A percentile compares a stretch with the other conserved stretches of the same genome.
Evolutionary conservation across 305 asterid species (phyloP).

Genomic region (Plantago lanceolata): DNA sequence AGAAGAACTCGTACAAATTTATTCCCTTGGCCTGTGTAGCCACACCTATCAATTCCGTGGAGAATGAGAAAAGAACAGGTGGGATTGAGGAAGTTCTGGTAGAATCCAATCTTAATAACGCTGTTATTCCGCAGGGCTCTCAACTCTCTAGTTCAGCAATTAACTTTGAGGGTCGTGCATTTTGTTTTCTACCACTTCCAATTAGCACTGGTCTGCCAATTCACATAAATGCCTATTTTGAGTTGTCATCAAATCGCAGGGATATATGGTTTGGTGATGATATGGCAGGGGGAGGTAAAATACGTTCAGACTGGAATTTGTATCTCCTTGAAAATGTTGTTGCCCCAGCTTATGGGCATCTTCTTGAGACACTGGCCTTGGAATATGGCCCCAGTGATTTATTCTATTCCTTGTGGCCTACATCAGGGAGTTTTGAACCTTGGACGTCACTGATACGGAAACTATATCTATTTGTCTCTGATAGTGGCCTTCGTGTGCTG

Average conservation of each 20-base stretch:
- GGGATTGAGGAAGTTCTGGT: constrained; percentile 34
- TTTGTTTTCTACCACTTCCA: constrained; percentile 94
- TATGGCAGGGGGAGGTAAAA: constrained; percentile 98
- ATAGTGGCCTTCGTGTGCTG: constrained; percentile 62
- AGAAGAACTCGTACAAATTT: constrained; percentile 57
- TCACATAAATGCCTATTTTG: constrained; percentile 91
- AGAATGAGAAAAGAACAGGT: constrained; percentile 34
- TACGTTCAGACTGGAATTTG: constrained; percentile 93
- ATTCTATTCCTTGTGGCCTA: constrained; percentile 87
- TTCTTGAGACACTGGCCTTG: constrained; percentile 72
- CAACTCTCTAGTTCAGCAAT: constrained; percentile 34
- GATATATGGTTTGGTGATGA: constrained; percentile 99
- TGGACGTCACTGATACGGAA: constrained; percentile 80
- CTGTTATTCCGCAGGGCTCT: constrained; percentile 46
- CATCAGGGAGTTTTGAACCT: constrained; percentile 64
- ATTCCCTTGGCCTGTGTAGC: constrained; percentile 95
- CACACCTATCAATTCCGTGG: constrained; percentile 53
- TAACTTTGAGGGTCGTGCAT: constrained; percentile 87
- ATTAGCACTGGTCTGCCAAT: constrained; percentile 85
- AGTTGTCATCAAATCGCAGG: constrained; percentile 92
- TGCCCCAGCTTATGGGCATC: constrained; percentile 93
- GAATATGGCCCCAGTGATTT: constrained; percentile 79
- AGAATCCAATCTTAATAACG: constrained; percentile 36
- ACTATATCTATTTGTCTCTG: constrained; percentile 68
- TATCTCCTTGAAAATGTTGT: constrained; percentile 85